Evolutionary conservation across 441 rosid genomes (phyloP).

Genomic region (Pelargonium fulgidum): DNA sequence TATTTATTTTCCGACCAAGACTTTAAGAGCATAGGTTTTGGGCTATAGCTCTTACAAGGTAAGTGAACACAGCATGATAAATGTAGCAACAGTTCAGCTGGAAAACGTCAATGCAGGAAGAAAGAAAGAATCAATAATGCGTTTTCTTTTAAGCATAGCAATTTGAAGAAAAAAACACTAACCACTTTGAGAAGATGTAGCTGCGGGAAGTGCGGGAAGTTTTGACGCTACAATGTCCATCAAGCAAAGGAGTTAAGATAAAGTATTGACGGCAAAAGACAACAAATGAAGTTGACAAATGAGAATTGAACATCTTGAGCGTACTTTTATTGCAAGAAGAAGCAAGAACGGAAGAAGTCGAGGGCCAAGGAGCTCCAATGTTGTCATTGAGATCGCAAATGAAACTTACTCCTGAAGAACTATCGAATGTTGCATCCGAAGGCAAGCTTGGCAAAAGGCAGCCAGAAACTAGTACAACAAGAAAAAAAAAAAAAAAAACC

Average conservation of each 20-base stretch:
- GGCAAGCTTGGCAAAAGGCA: conserved; percentile 38
- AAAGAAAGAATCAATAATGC: not conserved
- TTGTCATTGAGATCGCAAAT: conserved; percentile 37
- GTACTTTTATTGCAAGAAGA: conserved; percentile 36
- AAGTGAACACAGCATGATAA: too few species aligned
- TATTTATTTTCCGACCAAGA: too few species aligned
- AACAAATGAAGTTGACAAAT: not conserved
- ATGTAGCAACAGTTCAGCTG: too few species aligned
- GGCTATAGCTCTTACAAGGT: too few species aligned
- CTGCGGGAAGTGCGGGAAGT: conserved; percentile 30
- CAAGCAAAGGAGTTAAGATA: conserved; percentile 9
- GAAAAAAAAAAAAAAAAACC: not conserved
- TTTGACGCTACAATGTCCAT: conserved; percentile 27
- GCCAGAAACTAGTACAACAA: conserved; percentile 22
- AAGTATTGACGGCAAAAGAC: not conserved
- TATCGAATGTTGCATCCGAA: conserved; percentile 31
- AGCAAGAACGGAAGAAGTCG: conserved; percentile 20
- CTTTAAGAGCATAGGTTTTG: too few species aligned
- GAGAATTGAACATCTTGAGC: not conserved
- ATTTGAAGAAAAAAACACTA: conserved; percentile 3
- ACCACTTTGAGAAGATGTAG: conserved; percentile 28
- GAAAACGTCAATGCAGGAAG: not conserved
- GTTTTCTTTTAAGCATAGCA: not conserved
- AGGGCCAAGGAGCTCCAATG: conserved; percentile 39
- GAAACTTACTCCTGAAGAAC: conserved; percentile 30